Evolutionary conservation across 305 asterid species (phyloP).

Genomic region (Plantago coronopus): DNA sequence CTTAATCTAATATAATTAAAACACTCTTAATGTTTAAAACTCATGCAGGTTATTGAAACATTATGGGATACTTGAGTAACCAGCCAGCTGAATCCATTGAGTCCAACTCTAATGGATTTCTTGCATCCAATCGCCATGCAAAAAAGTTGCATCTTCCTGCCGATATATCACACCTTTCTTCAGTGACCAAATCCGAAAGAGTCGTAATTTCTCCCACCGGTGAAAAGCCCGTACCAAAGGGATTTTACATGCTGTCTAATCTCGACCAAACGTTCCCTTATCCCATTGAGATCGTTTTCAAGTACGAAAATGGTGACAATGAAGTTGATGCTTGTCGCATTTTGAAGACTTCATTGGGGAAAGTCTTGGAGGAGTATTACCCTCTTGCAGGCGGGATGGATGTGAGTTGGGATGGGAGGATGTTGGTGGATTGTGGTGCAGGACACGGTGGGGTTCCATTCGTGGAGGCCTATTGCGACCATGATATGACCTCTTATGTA

Average conservation of each 20-base stretch:
- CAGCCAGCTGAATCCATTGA: too few species aligned
- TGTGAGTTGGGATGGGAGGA: slow-evolving; percentile 18
- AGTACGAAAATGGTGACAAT: background rate
- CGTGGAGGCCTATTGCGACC: slow-evolving; percentile 21
- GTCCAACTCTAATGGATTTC: too few species aligned
- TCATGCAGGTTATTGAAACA: too few species aligned
- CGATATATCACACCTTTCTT: background rate
- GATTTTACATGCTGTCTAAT: slow-evolving; percentile 18
- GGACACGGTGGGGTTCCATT: slow-evolving; percentile 22
- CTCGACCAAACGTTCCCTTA: slow-evolving; percentile 22
- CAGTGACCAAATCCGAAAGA: background rate
- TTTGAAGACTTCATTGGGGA: slow-evolving; percentile 3
- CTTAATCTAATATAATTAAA: too few species aligned
- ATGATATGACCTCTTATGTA: slow-evolving; percentile 9
- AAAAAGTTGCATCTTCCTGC: background rate
- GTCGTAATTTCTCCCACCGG: slow-evolving; percentile 2
- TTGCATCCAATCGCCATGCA: too few species aligned
- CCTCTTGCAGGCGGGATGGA: slow-evolving; percentile 19
- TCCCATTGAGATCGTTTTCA: slow-evolving; percentile 13
- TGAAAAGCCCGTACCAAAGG: slow-evolving; percentile 1
- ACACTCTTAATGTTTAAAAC: too few species aligned
- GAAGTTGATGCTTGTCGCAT: background rate
- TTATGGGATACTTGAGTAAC: too few species aligned
- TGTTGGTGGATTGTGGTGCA: slow-evolving; percentile 20
- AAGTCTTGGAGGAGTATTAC: slow-evolving; percentile 19